Evolutionary conservation across 306 rosid species (phyloP), one percentile per base, ranked within the genome.

Genomic region (Vigna hirtella): DNA sequence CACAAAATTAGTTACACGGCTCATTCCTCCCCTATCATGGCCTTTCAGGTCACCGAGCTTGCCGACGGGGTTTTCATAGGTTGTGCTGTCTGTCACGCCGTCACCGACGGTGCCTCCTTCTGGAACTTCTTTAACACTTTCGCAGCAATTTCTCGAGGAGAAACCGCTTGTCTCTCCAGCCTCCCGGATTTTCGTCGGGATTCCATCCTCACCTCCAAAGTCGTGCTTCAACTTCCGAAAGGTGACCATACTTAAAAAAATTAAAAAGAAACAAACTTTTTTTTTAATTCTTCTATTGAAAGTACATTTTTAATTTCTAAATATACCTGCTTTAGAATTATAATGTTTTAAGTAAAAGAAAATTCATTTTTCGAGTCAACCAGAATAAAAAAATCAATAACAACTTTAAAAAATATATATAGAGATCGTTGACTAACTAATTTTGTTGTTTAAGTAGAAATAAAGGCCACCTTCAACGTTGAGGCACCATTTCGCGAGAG

Each of bases 61-160:
- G 82, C 84, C 0, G 98, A 90, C 63, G 94, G 93, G 2, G 9
- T 94, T 43, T 94, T 94, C 85, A 80, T 94, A 9, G 98, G 97
- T 9, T 80, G 90, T 80, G 53, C 96, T 14, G 89, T 90, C 43
- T 81, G 78, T 77, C 98, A 94, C 66, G 86, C 97, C 38, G 88
- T 88, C 36, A 70, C 65, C 8, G 97, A 94, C 62, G 98, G 98
- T 1, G 76, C 97, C 4, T 89, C 97, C 36, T 85, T 91, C 17
- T 94, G 98, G 98, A 88, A 92, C 64, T 94, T 94, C 89, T 94
- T 90, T 90, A 92, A 94, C 53, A 83, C 93, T 62, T 94, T 94
- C 72, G 92, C 97, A 0, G 88, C 84, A 28, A 38, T 81, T 28
- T 86, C 87, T 61, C 74, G 81, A 14, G 88, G 83, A 7, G 90